Base-by-base conservation (phyloP, 495 filamentous ascomycete species). In the Penicillium cinerascens region DNA sequence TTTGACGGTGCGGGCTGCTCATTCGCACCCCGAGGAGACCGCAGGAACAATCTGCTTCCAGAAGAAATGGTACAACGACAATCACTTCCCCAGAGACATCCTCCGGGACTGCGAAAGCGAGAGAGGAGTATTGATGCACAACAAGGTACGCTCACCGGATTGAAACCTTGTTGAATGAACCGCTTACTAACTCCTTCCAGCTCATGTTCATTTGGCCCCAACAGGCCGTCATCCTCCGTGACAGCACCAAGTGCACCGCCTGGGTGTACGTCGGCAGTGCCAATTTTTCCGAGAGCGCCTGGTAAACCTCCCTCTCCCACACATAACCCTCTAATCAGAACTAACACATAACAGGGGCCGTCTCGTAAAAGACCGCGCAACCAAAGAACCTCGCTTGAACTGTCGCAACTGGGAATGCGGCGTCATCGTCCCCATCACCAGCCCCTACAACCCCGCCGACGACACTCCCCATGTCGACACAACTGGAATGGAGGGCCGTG, bases 351-450 rank as follows among this genome's bases (percentile, higher is more conserved):
- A 27, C 33, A 85, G 82, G 88, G 91, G 91, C 1, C 85, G 83
- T 23, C 70, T 95, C 2, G 77, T 82, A 36, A 82, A 84, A 47
- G 88, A 92, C 44, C 80, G 77, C 29, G 63, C 54, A 1, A 86
- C 78, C 0, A 84, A 85, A 43, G 54, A 71, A 18, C 79, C 82
- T 0, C 96, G 91, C 58, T 68, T 97, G 17, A 93, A 84, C 50
- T 90, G 87, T 63, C 83, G 88, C 11, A 98, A 97, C 67, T 98
- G 93, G 93, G 93, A 98, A 68, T 97, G 91, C 56, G 93, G 93
- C 3, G 91, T 98, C 0, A 22, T 98, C 2, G 55, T 96, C 10
- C 84, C 81, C 0, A 47, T 73, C 6, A 63, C 43, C 9, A 35
- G 15, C 17, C 5, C 42, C 16, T 18, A 46, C 17, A 20, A 26